Evolutionary conservation across 768 basidiomycete species (phyloP).

Genomic region (Pulveroboletus sp.): DNA sequence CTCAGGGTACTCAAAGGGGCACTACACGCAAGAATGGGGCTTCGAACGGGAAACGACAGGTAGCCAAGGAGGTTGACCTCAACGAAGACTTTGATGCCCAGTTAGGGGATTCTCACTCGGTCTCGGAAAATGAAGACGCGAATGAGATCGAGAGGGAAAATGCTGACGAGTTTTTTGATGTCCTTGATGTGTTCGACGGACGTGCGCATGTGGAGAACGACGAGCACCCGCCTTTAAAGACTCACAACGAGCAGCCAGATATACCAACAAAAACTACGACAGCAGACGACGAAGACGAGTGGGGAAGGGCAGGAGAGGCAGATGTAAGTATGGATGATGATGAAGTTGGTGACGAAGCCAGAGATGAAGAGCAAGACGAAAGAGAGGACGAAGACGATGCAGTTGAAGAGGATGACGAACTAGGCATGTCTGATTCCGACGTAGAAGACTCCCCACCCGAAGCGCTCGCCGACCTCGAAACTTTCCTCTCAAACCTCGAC

Average conservation of each 20-base stretch:
- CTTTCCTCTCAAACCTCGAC: conserved; percentile 67
- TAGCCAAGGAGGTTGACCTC: conserved; percentile 56
- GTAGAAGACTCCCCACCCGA: conserved; percentile 48
- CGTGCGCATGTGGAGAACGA: conserved; percentile 37
- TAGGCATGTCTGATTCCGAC: conserved; percentile 43
- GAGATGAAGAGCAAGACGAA: conserved; percentile 21
- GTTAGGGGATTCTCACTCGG: conserved; percentile 16
- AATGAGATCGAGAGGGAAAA: conserved; percentile 44
- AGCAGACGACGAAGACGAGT: conserved; percentile 36
- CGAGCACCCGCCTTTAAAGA: conserved; percentile 8
- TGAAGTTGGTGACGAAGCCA: too few species aligned
- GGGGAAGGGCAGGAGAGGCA: conserved; percentile 9
- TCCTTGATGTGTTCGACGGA: conserved; percentile 64
- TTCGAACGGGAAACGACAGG: conserved; percentile 22
- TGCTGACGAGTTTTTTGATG: conserved; percentile 55
- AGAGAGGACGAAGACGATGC: conserved; percentile 26
- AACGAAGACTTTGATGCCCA: conserved; percentile 49
- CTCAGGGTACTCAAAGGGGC: conserved; percentile 22
- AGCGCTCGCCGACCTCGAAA: conserved; percentile 65
- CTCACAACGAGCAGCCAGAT: conserved; percentile 1
- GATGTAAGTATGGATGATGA: conserved; percentile 30
- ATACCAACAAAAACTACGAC: conserved; percentile 53
- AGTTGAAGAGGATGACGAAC: conserved; percentile 37
- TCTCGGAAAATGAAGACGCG: conserved; percentile 26
- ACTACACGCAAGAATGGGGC: conserved; percentile 17